These are phyloP conservation scores for Setomelanomma holmii DNA, from an alignment of 2,329 filamentous ascomycete species.

Conservation along the genomic window DNA sequence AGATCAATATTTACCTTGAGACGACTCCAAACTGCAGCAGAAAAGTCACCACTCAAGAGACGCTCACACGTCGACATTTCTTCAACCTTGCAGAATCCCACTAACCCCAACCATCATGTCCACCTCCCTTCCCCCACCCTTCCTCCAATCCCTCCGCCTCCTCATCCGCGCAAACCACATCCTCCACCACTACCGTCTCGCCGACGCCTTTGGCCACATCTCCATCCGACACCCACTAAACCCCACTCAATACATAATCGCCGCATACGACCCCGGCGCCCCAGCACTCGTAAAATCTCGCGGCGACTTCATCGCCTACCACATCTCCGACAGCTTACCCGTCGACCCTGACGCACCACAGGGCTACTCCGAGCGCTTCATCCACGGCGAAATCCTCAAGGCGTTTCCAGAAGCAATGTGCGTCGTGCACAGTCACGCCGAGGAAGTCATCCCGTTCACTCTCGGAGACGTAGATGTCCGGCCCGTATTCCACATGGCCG, in stretches of 20 bases:
- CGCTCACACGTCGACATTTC: too few relatives aligned
- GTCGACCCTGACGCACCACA: slow-evolving; percentile 49
- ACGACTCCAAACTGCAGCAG: too few relatives aligned
- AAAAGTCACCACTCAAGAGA: too few relatives aligned
- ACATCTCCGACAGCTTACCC: slow-evolving; percentile 51
- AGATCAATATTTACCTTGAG: too few relatives aligned
- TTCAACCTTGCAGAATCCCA: neutral
- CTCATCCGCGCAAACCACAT: slow-evolving; percentile 54
- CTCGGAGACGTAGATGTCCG: slow-evolving; percentile 41
- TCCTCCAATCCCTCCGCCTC: slow-evolving; percentile 27
- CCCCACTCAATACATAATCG: slow-evolving; percentile 57
- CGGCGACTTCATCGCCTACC: slow-evolving; percentile 58
- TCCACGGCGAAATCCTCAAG: slow-evolving; percentile 51
- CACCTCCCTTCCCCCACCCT: slow-evolving; percentile 15
- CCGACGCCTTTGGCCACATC: slow-evolving; percentile 63
- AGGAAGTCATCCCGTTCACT: slow-evolving; percentile 51
- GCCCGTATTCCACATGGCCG: slow-evolving; percentile 51
- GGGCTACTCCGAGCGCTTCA: slow-evolving; percentile 53
- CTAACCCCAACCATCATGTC: neutral
- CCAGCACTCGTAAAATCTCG: slow-evolving; percentile 56
- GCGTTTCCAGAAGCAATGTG: slow-evolving; percentile 48
- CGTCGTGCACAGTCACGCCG: slow-evolving; percentile 52
- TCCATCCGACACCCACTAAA: slow-evolving; percentile 59
- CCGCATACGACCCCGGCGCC: slow-evolving; percentile 51
- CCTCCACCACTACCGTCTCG: slow-evolving; percentile 57